Base-by-base conservation (phyloP, 78 protist genomes). In the Acrasis kona region DNA sequence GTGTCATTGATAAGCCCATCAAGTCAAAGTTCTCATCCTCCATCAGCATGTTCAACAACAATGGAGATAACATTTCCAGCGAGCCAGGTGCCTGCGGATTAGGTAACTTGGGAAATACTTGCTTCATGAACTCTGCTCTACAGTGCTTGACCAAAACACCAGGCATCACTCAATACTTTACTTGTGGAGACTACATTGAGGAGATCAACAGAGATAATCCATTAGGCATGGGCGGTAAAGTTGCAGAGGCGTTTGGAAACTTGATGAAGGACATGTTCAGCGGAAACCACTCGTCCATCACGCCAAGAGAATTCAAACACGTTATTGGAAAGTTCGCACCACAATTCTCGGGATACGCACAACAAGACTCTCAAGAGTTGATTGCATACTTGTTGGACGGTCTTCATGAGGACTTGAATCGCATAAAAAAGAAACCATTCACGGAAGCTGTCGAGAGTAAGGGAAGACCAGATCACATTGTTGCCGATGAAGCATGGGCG, bases 31-130 rank as follows among this genome's bases (percentile, higher is more conserved):
- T n/a, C n/a, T n/a, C n/a, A n/a, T n/a, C n/a, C n/a, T n/a, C n/a
- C n/a, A n/a, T n/a, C n/a, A n/a, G n/a, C n/a, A n/a, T n/a, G n/a
- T n/a, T n/a, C n/a, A n/a, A n/a, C n/a, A n/a, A n/a, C n/a, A n/a
- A n/a, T n/a, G n/a, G n/a, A n/a, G n/a, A n/a, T n/a, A n/a, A n/a
- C n/a, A 50, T 50, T 50, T 50, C 34, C 19, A 50, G 19, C 19
- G 19, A n/a, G 30, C 35, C 65, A 29, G 81, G 81, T 29, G 10
- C 5, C 3, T 65, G 70, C 6, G 96, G 96, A 1, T 70, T 94
- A 32, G 10, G 37, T 10, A 94, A 95, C 65, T 78, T 93, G 35
- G 98, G 98, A 35, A 94, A 94, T 67, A 94, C 97, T 6, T 94
- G 97, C 79, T 94, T 82, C 79, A 92, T 94, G 96, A 94, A 94